Conservation (phyloP, 2,329 filamentous ascomycete genomes). For the Fusarium torreyae region DNA sequence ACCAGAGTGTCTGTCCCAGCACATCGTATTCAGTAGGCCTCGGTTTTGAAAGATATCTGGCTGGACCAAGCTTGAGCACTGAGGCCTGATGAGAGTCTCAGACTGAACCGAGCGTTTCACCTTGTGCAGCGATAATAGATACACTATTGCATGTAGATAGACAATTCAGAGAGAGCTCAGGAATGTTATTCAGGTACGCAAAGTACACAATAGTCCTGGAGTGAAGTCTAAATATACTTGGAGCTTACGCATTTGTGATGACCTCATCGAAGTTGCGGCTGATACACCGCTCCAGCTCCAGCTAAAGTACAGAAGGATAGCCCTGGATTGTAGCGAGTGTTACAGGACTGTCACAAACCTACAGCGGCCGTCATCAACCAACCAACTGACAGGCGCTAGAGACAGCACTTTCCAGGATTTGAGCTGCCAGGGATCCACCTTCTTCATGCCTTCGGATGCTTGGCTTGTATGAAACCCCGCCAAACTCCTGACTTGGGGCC, state of each 20-base stretch:
- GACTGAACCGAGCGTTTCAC: slow-evolving; percentile 18
- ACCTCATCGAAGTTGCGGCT: slow-evolving; percentile 44
- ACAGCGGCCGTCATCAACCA: slow-evolving; percentile 39
- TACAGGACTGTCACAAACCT: slow-evolving; percentile 8
- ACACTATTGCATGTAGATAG: neutral
- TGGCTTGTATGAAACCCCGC: slow-evolving; percentile 45
- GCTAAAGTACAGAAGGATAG: neutral
- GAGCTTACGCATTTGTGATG: slow-evolving; percentile 31
- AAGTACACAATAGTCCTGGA: neutral
- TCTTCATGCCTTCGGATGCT: slow-evolving; percentile 33
- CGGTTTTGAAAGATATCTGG: neutral
- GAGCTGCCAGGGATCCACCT: slow-evolving; percentile 16
- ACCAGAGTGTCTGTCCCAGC: neutral
- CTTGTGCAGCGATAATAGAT: slow-evolving; percentile 8
- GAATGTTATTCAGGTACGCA: neutral
- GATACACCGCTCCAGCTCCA: slow-evolving; percentile 32
- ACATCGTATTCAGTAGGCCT: neutral
- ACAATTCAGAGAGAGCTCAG: neutral
- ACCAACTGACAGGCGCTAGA: slow-evolving; percentile 29
- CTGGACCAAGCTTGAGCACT: slow-evolving; percentile 1
- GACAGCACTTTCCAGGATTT: slow-evolving; percentile 13
- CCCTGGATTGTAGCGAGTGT: neutral
- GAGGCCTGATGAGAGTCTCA: slow-evolving; percentile 7
- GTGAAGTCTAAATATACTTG: slow-evolving; percentile 37
- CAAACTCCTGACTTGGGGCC: slow-evolving; percentile 48